Evolutionary conservation across 768 basidiomycete genomes (phyloP).

Genomic region (Jaapia argillacea): DNA sequence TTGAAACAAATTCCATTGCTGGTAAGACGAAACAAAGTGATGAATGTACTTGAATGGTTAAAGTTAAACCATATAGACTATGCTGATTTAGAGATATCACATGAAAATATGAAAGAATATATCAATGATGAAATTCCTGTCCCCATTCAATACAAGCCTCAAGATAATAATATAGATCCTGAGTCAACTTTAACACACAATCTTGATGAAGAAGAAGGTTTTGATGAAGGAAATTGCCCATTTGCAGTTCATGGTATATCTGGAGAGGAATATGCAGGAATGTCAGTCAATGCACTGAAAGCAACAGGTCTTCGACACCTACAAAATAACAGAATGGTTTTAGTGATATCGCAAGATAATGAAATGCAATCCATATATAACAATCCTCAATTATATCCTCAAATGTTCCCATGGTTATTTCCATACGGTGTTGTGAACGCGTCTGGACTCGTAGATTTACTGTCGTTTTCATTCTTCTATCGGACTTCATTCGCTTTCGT

Average conservation of each 20-base stretch:
- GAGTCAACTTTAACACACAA: not conserved
- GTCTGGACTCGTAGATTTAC: too few species aligned
- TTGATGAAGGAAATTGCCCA: conserved; percentile 19
- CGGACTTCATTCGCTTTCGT: too few species aligned
- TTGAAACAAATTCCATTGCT: conserved; percentile 12
- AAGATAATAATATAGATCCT: not conserved
- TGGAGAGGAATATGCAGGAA: conserved; percentile 14
- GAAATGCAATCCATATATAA: conserved; percentile 21
- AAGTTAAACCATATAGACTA: conserved; percentile 10
- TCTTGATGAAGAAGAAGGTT: conserved; percentile 18
- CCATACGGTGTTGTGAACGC: too few species aligned
- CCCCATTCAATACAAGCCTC: conserved; percentile 1
- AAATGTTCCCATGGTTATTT: conserved; percentile 32
- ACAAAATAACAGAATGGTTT: conserved; percentile 13
- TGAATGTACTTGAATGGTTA: conserved; percentile 14
- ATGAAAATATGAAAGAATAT: conserved; percentile 8
- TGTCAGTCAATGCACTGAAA: conserved; percentile 8
- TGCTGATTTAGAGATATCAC: conserved; percentile 8
- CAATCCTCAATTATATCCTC: conserved; percentile 24
- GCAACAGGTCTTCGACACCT: conserved; percentile 20
- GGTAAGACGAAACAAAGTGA: conserved; percentile 14
- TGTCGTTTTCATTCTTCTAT: too few species aligned
- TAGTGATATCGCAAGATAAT: conserved; percentile 19
- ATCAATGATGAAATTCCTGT: conserved; percentile 16
- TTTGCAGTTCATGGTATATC: conserved; percentile 28